These are phyloP conservation scores for Breviolum minutum DNA, from an alignment of 73 alveolate genomes.

Conservation along the genomic window DNA sequence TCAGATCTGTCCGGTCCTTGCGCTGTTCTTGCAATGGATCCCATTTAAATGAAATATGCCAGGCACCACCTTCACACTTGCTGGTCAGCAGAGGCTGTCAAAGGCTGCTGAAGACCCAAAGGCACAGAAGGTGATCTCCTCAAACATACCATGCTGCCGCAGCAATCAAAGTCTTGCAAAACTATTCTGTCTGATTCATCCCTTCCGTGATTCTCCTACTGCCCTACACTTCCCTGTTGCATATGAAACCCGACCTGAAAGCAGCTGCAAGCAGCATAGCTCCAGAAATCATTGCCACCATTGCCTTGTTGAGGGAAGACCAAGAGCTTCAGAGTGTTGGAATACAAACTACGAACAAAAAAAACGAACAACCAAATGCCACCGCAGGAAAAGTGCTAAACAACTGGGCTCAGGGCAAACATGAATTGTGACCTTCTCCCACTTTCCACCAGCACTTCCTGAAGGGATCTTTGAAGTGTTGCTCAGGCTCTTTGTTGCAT, in stretches of 20 bases:
- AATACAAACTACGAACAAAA: background rate
- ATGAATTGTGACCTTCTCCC: background rate
- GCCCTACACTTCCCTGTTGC: background rate
- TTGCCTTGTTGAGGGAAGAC: background rate
- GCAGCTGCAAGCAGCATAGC: background rate
- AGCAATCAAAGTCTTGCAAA: background rate
- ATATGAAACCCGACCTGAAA: background rate
- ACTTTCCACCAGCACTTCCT: background rate
- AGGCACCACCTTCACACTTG: background rate
- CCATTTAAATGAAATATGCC: background rate
- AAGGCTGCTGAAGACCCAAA: background rate
- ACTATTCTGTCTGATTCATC: background rate
- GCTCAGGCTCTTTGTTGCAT: too few species aligned
- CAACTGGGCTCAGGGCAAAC: background rate
- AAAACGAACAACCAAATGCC: background rate
- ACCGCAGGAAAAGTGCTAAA: too few species aligned
- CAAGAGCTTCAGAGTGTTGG: background rate
- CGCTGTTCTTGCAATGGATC: background rate
- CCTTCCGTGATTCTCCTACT: background rate
- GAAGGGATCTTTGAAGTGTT: background rate
- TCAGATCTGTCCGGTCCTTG: background rate
- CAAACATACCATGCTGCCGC: background rate
- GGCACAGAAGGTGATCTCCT: background rate
- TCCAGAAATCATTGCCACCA: background rate
- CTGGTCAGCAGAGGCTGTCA: slow-evolving; percentile 5